Percentiles rank a stretch among this genome's conserved stretches.
Evolutionary conservation across 768 basidiomycete genomes (phyloP).

Genomic region (Mycena venus): DNA sequence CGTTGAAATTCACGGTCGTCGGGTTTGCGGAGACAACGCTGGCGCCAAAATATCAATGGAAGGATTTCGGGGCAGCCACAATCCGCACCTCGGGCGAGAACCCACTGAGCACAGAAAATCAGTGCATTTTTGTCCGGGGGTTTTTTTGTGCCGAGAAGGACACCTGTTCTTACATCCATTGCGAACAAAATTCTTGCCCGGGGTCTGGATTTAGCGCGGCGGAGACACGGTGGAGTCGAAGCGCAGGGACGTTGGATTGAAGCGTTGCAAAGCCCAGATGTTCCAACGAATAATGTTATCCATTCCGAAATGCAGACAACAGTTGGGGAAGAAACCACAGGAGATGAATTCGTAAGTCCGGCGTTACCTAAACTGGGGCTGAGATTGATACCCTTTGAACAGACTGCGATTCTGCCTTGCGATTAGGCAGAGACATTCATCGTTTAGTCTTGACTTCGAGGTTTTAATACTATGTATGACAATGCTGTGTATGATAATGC

Average conservation of each 20-base stretch:
- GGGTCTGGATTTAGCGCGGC: background rate
- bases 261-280: background rate
- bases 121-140: constrained; percentile 29
- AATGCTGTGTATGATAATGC: no score
- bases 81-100: background rate
- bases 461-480: no score
- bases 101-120: constrained; percentile 17
- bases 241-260: background rate
- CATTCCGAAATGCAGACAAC: background rate
- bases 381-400: background rate
- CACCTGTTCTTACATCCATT: background rate
- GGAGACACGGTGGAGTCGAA: background rate
- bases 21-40: background rate
- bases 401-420: background rate
- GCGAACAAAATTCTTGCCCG: constrained; percentile 50
- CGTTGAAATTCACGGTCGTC: constrained; percentile 14
- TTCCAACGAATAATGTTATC: background rate
- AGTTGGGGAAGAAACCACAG: background rate
- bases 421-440: background rate
- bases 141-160: background rate
- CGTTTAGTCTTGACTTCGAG: no score
- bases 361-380: no score
- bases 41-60: constrained; percentile 17
- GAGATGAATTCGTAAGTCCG: background rate
- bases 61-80: constrained; percentile 8